Evolutionary conservation across 108 stramenopile species (phyloP), one percentile per base, ranked within the genome.

Genomic region (Skeletonema potamos): DNA sequence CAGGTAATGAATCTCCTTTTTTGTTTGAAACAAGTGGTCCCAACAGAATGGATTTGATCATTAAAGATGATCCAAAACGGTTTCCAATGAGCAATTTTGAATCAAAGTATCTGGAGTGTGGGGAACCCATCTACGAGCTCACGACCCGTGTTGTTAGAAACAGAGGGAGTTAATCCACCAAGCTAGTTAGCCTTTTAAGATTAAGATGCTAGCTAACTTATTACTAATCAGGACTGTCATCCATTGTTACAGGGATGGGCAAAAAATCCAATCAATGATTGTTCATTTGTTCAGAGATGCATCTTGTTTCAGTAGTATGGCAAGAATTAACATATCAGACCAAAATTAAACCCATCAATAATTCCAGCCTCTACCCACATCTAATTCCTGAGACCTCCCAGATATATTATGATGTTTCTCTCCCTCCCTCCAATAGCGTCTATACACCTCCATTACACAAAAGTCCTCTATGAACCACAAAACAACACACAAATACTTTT

Each of bases 21-120:
- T 22, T 7, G 6, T 51, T 51, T 51, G 48, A 51, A 51, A 22
- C 48, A n/a, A 24, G 48, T 51, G 48, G 48, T 24, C 48, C 48
- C 22, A 22, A 51, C 48, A 51, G 48, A 22, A 22, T 51, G 48
- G 48, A 51, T 24, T 9, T 7, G 2, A 1, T 22, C 6, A 22
- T 51, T 0, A 51, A 51, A 22, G 48, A 66, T 28, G 29, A 57
- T 30, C 32, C 20, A 9, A 43, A 15, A 27, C 17, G n/a, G 20
- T 12, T 56, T 12, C 74, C 79, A 46, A 36, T 74, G 69, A 81
- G 74, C 6, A 81, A 81, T 62, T 81, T 81, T 60, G 79, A 81
- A 41, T 62, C 74, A 8, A 81, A 81, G 37, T 81, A 76, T 34
- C 26, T 76, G 11, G 48, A 68, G 17, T 71, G 74, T 46, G 79